Base-by-base conservation (phyloP, 202 grass and related monocot genomes). In the Setaria italica region DNA sequence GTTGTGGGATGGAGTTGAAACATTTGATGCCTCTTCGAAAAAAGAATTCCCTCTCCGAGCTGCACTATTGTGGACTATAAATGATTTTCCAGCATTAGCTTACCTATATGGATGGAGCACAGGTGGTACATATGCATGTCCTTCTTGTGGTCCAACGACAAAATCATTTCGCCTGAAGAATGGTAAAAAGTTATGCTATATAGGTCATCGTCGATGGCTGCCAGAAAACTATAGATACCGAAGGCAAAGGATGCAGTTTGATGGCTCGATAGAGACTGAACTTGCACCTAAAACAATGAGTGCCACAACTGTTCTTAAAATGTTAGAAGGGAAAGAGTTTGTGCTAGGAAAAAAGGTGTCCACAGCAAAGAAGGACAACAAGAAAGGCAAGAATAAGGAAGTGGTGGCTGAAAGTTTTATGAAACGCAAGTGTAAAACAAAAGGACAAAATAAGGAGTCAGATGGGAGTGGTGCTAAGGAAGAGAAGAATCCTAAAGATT, bases 61-160 rank as follows among this genome's bases (percentile, higher is more conserved):
- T 48, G 53, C 80, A 45, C 56, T 80, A 14, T 15, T 86, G 11
- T 86, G 77, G 85, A 86, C 77, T 30, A 57, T 86, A 1, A 80
- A 74, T 86, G 85, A 86, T 45, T 80, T 80, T 20, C 85, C 68
- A 34, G 68, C 77, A 20, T 78, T 82, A 70, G 72, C 63, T 45
- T 70, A 77, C 42, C 62, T 88, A 54, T 78, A 70, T 70, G 20
- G 20, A 20, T 70, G 67, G 67, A 70, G 41, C 68, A 71, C 68
- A 71, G 14, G 46, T 21, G 19, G 68, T 48, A 71, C 45, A 25
- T 48, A 29, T 25, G 42, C 9, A 6, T 71, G 68, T 25, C 68
- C 68, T 13, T 71, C 68, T 48, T 71, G 68, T 71, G 68, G 45
- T 71, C 46, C 25, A 29, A 12, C 20, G 20, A 54, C 51, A 54